Base-by-base conservation (phyloP, 176 grass and related monocot genomes). In the Pontederia crassipes region DNA sequence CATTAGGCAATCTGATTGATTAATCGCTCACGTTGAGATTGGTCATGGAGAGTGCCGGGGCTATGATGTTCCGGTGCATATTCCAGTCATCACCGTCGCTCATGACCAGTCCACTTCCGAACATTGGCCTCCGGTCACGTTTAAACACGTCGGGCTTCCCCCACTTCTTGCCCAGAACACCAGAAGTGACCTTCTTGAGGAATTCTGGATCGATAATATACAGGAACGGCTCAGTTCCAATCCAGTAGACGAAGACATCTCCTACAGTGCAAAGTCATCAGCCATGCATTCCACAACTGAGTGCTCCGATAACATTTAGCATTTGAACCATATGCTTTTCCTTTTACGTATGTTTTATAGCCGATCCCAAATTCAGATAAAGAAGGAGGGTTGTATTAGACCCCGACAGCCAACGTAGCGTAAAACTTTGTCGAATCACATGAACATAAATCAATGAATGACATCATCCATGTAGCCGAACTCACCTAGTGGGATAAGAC, bases 141-240 rank as follows among this genome's bases (percentile, higher is more conserved):
- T 89, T 89, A 80, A 96, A 96, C 17, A 96, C 82, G 13, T 96
- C 69, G 46, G 92, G 92, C 59, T 97, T 97, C 4, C 92, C 92
- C 92, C 92, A 97, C 2, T 72, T 71, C 78, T 75, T 58, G 2
- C 87, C 70, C 1, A 85, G 62, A 16, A 75, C 68, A 45, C 87
- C 81, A 20, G 66, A 75, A 9, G 81, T 90, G 11, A 60, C 73
- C 6, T 58, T 12, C 65, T 76, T 82, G 46, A 97, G 83, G 70
- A 97, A 97, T 59, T 80, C 92, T 11, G 92, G 92, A 40, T 97
- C 83, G 0, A 87, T 67, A 3, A 88, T 68, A 81, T 97, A 97
- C 27, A 97, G 46, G 73, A 97, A 97, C 0, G 92, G 92, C 72
- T 97, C 83, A 0, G 87, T 76, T 48, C 92, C 92, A 0, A 97